Percentiles rank a stretch among this genome's conserved stretches.
phyloP scores from a whole-genome alignment of 371 early-diverging fungal species.

The Syncephalastrum monosporum region DNA sequence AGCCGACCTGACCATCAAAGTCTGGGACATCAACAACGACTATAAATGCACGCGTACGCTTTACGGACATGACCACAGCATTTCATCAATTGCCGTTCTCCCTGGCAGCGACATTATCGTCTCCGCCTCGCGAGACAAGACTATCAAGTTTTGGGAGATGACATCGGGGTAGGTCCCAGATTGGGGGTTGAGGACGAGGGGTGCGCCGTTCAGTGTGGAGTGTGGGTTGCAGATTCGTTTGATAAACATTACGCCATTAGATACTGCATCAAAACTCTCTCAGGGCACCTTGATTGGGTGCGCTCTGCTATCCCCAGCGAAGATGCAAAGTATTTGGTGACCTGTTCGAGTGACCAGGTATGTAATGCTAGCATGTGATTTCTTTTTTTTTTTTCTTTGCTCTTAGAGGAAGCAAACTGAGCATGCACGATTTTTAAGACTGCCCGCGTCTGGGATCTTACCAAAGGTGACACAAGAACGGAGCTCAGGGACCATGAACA shows the following conservation, averaged over 20 bases:
- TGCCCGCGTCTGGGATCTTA: slow-evolving; percentile 78
- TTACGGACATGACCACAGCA: slow-evolving; percentile 88
- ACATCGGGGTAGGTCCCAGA: slow-evolving; percentile 60
- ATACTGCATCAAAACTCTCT: slow-evolving; percentile 75
- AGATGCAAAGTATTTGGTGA: slow-evolving; percentile 70
- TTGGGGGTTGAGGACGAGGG: not conserved
- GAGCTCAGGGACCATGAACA: slow-evolving; percentile 89
- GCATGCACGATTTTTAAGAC: slow-evolving; percentile 79
- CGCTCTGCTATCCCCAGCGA: slow-evolving; percentile 62
- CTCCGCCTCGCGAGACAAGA: slow-evolving; percentile 87
- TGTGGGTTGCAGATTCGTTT: not conserved
- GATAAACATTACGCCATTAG: slow-evolving; percentile 35
- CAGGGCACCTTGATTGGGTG: slow-evolving; percentile 87
- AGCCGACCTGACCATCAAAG: slow-evolving; percentile 82
- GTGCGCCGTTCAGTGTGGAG: not conserved
- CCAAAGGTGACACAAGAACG: slow-evolving; percentile 68
- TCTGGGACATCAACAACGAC: slow-evolving; percentile 85
- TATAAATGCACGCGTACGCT: slow-evolving; percentile 83
- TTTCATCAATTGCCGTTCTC: slow-evolving; percentile 73
- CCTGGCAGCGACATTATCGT: slow-evolving; percentile 74
- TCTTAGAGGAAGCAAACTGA: slow-evolving; percentile 28
- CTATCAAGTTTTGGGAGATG: slow-evolving; percentile 88
- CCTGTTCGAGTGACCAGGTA: slow-evolving; percentile 85
- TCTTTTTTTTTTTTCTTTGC: no score
- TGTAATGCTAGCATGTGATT: not conserved